Evolutionary conservation across 1,284 basidiomycete species (phyloP).

Genomic region (Psilocybe mexicana): DNA sequence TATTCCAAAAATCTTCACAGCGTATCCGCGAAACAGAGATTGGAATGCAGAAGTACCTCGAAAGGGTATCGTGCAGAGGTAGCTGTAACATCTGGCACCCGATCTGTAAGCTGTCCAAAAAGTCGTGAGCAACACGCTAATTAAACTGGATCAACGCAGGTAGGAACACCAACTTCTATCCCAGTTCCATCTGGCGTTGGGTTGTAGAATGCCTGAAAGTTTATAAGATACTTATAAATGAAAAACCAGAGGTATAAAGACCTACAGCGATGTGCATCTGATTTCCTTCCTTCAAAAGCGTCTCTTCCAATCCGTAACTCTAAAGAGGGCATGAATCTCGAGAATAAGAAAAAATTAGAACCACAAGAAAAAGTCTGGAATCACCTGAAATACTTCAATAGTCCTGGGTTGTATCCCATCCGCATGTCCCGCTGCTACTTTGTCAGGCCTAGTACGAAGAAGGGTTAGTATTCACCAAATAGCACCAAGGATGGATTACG

Average conservation of each 20-base stretch:
- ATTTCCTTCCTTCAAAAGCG: conserved; percentile 62
- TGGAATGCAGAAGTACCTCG: conserved; percentile 40
- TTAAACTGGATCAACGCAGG: neutral
- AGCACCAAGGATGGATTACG: conserved; percentile 14
- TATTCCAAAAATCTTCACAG: no score
- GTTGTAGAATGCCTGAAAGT: conserved; percentile 68
- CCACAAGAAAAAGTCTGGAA: neutral
- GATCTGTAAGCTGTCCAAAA: conserved; percentile 51
- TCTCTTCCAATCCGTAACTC: conserved; percentile 74
- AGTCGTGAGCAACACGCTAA: neutral
- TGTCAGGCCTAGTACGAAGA: conserved; percentile 45
- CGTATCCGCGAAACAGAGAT: neutral
- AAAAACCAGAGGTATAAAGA: conserved; percentile 6
- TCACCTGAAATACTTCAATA: conserved; percentile 73
- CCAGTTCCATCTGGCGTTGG: conserved; percentile 53
- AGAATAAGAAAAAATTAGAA: neutral
- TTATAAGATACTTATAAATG: neutral
- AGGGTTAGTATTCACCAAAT: conserved; percentile 3
- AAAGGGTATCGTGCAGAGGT: conserved; percentile 65
- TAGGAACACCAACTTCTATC: conserved; percentile 49
- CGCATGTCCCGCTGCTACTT: conserved; percentile 69
- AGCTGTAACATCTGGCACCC: conserved; percentile 57
- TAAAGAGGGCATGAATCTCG: conserved; percentile 26
- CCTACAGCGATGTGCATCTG: conserved; percentile 69
- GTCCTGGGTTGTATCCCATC: conserved; percentile 80